Conservation (phyloP, 2,329 filamentous ascomycete genomes). For the Chaetothyriales sp. region DNA sequence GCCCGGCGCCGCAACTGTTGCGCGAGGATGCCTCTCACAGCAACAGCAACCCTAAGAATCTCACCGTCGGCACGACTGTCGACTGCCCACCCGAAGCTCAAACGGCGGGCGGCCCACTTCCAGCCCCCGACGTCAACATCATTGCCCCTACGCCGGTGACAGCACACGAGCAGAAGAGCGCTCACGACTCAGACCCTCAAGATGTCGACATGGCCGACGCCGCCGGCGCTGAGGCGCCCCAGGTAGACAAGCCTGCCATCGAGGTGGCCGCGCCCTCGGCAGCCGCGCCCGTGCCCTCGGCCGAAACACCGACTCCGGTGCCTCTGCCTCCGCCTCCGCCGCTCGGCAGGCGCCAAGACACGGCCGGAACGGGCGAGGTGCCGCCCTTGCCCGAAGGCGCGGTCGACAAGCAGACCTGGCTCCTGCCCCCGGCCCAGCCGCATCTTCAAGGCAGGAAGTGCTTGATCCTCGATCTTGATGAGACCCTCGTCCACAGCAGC, state of each 20-base stretch:
- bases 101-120: constrained; percentile 1
- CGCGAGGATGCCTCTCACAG: not conserved
- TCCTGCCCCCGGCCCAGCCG: constrained; percentile 69
- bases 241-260: constrained; percentile 37
- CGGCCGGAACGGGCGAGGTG: constrained; percentile 26
- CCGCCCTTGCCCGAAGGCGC: constrained; percentile 30
- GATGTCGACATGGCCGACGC: constrained; percentile 54
- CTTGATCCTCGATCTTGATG: constrained; percentile 85
- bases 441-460: constrained; percentile 82
- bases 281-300: constrained; percentile 26
- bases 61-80: not conserved
- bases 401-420: constrained; percentile 46
- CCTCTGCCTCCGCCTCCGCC: constrained; percentile 46
- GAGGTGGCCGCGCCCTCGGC: constrained; percentile 28
- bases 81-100: not conserved
- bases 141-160: constrained; percentile 10
- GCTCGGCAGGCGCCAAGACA: constrained; percentile 31
- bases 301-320: constrained; percentile 31
- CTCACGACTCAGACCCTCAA: constrained; percentile 18
- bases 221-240: constrained; percentile 28
- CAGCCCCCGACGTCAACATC: constrained; percentile 9
- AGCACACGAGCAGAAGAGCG: constrained; percentile 3
- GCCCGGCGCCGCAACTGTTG: not conserved
- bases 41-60: not conserved
- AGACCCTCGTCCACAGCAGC: constrained; percentile 94